Conservation (phyloP, 2,329 filamentous ascomycete genomes). For the Aspergillus ustus region DNA sequence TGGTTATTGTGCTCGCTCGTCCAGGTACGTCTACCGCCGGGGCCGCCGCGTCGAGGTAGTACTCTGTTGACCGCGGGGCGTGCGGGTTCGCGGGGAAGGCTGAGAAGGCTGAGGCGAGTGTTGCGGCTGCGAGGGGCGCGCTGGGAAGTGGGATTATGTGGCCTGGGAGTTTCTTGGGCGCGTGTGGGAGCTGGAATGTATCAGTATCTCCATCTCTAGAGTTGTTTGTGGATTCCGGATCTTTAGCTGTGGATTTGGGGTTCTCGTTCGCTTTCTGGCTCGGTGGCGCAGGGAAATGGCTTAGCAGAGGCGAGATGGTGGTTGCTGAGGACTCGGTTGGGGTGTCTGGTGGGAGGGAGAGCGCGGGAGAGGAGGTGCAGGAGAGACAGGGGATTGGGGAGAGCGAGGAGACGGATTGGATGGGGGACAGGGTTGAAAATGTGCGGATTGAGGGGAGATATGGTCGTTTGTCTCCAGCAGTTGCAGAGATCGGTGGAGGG, state of each 20-base stretch:
- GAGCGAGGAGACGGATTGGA: background rate
- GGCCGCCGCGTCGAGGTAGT: background rate
- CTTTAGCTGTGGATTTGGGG: too few species aligned
- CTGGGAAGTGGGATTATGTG: background rate
- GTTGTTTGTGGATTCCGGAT: too few species aligned
- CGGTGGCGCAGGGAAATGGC: background rate
- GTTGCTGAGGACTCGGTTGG: background rate
- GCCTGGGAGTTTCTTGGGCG: background rate
- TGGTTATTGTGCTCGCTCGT: background rate
- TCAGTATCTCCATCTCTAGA: background rate
- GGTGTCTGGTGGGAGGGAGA: too few species aligned
- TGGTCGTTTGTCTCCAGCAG: too few species aligned
- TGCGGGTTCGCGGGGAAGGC: background rate
- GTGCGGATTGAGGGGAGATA: background rate
- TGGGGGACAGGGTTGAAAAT: background rate
- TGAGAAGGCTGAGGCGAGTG: background rate
- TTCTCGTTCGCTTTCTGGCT: background rate
- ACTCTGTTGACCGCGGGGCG: too few species aligned
- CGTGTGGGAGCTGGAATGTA: background rate
- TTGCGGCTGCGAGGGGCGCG: background rate
- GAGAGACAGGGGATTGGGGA: too few species aligned
- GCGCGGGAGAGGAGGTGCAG: background rate
- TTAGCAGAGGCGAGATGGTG: background rate
- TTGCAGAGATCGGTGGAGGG: background rate
- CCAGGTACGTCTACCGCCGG: background rate